Percentiles rank a stretch among this genome's conserved stretches.
Evolutionary conservation across 345 rosid species (phyloP).

Genomic region (Eucalyptus cloeziana): DNA sequence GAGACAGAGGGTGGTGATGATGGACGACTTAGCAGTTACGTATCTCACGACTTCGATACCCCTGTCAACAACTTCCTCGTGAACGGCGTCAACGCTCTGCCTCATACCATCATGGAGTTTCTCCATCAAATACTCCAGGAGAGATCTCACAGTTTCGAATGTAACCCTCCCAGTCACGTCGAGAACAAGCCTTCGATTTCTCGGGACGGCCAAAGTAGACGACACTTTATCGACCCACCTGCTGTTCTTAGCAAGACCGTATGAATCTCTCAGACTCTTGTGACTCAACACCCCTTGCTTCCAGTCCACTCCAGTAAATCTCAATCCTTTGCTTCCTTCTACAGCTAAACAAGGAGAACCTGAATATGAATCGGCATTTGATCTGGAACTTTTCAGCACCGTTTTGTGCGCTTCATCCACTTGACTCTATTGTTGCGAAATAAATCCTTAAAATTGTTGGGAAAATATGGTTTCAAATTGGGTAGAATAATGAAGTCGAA

Average conservation of each 20-base stretch:
- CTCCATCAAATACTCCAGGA: conserved; percentile 47
- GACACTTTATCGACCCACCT: conserved; percentile 51
- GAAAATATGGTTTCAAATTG: too few species aligned
- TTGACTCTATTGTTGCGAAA: too few species aligned
- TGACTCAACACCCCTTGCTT: neutral
- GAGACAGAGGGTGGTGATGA: conserved; percentile 31
- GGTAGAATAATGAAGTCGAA: too few species aligned
- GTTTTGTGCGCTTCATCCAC: too few species aligned
- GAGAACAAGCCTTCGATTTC: conserved; percentile 57
- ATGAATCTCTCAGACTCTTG: neutral
- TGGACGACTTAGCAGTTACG: conserved; percentile 38
- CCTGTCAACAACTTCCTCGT: conserved; percentile 27
- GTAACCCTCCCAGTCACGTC: conserved; percentile 60
- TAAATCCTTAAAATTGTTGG: too few species aligned
- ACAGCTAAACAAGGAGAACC: neutral
- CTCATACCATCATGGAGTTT: conserved; percentile 25
- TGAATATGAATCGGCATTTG: neutral
- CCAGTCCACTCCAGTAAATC: neutral
- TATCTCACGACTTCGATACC: conserved; percentile 34
- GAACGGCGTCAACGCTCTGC: conserved; percentile 16
- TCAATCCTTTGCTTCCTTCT: neutral
- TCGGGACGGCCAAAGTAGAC: conserved; percentile 48
- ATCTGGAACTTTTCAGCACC: conserved; percentile 10
- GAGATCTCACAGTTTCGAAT: conserved; percentile 59
- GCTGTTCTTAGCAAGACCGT: neutral